Base-by-base conservation (phyloP, 768 basidiomycete genomes). In the Boletus subcaerulescens region DNA sequence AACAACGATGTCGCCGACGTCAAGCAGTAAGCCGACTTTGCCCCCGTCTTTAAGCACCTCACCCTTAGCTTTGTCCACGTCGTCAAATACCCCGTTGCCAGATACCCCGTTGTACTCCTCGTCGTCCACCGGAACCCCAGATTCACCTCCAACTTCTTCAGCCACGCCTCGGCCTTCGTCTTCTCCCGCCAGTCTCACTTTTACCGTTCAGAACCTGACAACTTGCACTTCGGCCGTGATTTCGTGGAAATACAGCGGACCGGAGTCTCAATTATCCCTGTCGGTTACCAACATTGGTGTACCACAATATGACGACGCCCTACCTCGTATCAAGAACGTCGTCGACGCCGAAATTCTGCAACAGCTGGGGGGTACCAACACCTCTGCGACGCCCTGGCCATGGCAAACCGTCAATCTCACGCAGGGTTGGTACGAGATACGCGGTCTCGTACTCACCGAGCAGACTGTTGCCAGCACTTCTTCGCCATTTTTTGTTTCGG, bases 351-450 rank as follows among this genome's bases (percentile, higher is more conserved):
- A 10, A 9, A 48, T 74, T 14, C 54, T 63, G 2, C 44, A 65
- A 3, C 45, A 46, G 14, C 22, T 84, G 29, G 70, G 56, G 14
- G 53, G 56, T 0, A 61, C 62, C 9, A 43, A 70, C 50, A 70
- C 79, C 5, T 26, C 46, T 13, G 24, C 15, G 1, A 8, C 12
- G 0, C 52, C 50, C 17, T 82, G 69, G 65, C 67, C 60, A 4
- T 84, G 85, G 84, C 5, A 64, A 1, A 43, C 67, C 3, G 81
- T 86, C 45, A 72, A 73, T 53, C 65, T 83, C 22, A 64, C 78
- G 0, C 66, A 73, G 49, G 84, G 84, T 4, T 77, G 73, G 74
- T 86, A 86, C 60, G 43, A 58, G 13, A 45, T 77, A 42, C 46
- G 59, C 47, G 75, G 68, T 32, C 22, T 40, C 10, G 63, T 41